Base-by-base conservation (phyloP, 805 yeast genomes). In the Ogataea methanolica region DNA sequence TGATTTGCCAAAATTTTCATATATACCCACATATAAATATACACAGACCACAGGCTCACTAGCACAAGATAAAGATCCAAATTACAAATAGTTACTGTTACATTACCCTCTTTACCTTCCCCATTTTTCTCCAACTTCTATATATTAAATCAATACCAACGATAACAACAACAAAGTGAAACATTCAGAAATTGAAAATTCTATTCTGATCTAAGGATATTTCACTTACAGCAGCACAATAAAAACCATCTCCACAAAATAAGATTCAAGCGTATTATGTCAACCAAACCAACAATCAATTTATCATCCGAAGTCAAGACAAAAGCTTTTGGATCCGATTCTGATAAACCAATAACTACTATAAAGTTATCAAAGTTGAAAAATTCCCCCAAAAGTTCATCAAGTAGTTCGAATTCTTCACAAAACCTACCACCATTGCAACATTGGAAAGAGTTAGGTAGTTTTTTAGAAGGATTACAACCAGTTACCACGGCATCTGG, bases 401-500 rank as follows among this genome's bases (percentile, higher is more conserved):
- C 51, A 39, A 44, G 39, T 33, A 43, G 40, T 9, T 36, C 35
- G 12, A 44, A 52, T 15, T 51, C 47, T 22, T 41, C 47, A 21
- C 37, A 39, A n/a, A 41, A 37, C 2, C 40, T 53, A 19, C 57
- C 60, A 3, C 54, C 57, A 21, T 44, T 65, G 16, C 55, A 46
- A 36, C 65, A 65, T 45, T 68, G 72, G 72, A 66, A 63, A 50
- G 72, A 68, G 36, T 50, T 68, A 12, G 71, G 71, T 4, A 54
- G 54, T 21, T 68, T 57, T 49, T 48, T 68, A 22, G 70, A 67
- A 31, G 57, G 65, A 16, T 44, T 66, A 17, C 58, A 63, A 40
- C 53, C 52, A 33, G 41, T 52, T 5, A 52, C 60, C 9, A 43
- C 39, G 16, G 36, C 49, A 26, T 5, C 31, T 9, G 11, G 12